phyloP scores from a whole-genome alignment of 306 rosid genomes.

The Aeschynomene evenia region DNA sequence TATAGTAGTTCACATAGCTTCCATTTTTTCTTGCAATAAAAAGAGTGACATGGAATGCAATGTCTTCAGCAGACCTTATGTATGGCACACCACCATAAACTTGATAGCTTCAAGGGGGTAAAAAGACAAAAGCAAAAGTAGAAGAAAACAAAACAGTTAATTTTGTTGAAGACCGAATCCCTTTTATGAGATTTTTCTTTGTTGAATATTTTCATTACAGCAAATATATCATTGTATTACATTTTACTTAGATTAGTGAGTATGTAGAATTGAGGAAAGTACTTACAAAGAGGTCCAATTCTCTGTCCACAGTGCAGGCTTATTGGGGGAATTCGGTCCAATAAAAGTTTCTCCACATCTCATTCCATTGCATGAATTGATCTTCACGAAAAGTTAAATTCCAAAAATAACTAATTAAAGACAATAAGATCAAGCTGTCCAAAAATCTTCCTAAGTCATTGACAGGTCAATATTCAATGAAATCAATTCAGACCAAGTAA shows the following conservation, averaged over 20 bases:
- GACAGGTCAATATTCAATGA: neutral
- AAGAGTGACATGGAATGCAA: conserved; percentile 66
- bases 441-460: neutral
- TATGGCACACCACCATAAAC: conserved; percentile 56
- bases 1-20: conserved; percentile 73
- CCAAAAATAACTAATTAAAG: neutral
- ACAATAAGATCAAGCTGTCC: neutral
- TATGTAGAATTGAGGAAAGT: neutral
- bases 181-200: no score
- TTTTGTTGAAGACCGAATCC: neutral
- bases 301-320: conserved; percentile 72
- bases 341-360: conserved; percentile 61
- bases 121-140: neutral
- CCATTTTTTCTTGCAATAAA: conserved; percentile 74
- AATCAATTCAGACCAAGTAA: neutral
- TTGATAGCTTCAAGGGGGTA: conserved; percentile 48
- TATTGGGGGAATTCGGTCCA: conserved; percentile 67
- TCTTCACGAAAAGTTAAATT: conserved; percentile 28
- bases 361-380: conserved; percentile 76
- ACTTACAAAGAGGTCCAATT: conserved; percentile 71
- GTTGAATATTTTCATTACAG: neutral
- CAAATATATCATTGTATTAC: neutral
- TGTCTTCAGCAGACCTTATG: conserved; percentile 71
- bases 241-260: neutral
- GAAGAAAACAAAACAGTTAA: neutral